Evolutionary conservation across 129 eudicot genomes (phyloP).

Genomic region (Centrapalus pauciflorus): DNA sequence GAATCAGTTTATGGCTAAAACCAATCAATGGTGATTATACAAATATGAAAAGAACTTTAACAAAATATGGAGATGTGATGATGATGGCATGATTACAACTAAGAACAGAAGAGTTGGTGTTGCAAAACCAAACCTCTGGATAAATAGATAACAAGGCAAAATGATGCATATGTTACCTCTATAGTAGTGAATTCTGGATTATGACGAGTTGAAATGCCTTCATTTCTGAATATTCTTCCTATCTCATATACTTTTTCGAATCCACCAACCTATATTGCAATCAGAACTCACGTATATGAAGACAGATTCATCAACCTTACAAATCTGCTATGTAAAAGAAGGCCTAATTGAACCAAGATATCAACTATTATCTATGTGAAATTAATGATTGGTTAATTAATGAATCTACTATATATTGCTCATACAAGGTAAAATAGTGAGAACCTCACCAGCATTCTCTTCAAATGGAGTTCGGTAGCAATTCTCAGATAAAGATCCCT

Average conservation of each 20-base stretch:
- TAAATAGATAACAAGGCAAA: neutral
- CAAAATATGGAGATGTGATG: neutral
- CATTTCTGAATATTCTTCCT: slow-evolving; percentile 93
- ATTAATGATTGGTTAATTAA: neutral
- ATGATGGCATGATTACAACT: neutral
- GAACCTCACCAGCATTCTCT: slow-evolving; percentile 87
- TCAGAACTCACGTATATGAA: neutral
- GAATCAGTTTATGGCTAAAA: slow-evolving; percentile 14
- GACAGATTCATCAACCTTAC: neutral
- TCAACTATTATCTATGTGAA: neutral
- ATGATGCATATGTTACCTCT: slow-evolving; percentile 51
- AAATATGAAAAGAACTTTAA: neutral
- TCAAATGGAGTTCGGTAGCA: slow-evolving; percentile 94
- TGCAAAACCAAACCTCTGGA: neutral
- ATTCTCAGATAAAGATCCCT: slow-evolving; percentile 94
- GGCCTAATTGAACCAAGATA: neutral
- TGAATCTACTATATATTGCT: neutral
- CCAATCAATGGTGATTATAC: slow-evolving; percentile 9
- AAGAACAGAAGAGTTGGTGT: neutral
- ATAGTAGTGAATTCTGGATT: slow-evolving; percentile 99
- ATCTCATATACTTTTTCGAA: slow-evolving; percentile 94
- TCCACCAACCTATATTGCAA: slow-evolving; percentile 75
- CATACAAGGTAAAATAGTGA: neutral
- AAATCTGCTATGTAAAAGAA: neutral
- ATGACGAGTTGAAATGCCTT: slow-evolving; percentile 99